A percentile compares a stretch with the other conserved stretches of the same genome.
Evolutionary conservation across 352 stramenopile genomes (phyloP).

Genomic region (Phytophthora aleatoria): DNA sequence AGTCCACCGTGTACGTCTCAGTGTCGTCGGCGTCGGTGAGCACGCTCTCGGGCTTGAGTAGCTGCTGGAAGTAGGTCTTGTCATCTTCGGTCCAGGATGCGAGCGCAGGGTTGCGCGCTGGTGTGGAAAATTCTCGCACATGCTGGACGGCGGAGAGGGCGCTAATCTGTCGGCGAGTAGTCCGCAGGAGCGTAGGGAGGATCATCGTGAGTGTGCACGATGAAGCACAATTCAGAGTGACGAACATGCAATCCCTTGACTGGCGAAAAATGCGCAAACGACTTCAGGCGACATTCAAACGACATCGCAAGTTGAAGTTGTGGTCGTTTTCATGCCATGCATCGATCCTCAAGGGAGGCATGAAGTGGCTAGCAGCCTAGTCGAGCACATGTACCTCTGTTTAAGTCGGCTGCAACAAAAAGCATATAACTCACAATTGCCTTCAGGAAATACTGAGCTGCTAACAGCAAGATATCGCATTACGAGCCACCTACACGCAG

Average conservation of each 20-base stretch:
- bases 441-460: not conserved
- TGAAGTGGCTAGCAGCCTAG: too few relatives aligned
- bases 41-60: conserved; percentile 66
- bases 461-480: conserved; percentile 1
- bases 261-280: conserved; percentile 16
- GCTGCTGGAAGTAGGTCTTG: conserved; percentile 63
- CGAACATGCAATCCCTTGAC: conserved; percentile 8
- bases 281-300: conserved; percentile 4
- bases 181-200: conserved; percentile 23
- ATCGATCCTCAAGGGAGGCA: too few relatives aligned
- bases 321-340: not conserved
- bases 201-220: conserved; percentile 11
- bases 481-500: not conserved
- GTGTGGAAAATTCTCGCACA: conserved; percentile 31
- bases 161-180: conserved; percentile 13
- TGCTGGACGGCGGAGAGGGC: conserved; percentile 53
- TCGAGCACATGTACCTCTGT: too few relatives aligned
- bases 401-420: too few relatives aligned
- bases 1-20: conserved; percentile 76
- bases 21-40: conserved; percentile 76
- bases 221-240: not conserved
- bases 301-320: conserved; percentile 15
- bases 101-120: conserved; percentile 48
- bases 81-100: conserved; percentile 67
- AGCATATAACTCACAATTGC: too few relatives aligned